These are phyloP conservation scores for Phoenix dactylifera DNA, from an alignment of 176 grass and related monocot genomes.

Conservation along the genomic window DNA sequence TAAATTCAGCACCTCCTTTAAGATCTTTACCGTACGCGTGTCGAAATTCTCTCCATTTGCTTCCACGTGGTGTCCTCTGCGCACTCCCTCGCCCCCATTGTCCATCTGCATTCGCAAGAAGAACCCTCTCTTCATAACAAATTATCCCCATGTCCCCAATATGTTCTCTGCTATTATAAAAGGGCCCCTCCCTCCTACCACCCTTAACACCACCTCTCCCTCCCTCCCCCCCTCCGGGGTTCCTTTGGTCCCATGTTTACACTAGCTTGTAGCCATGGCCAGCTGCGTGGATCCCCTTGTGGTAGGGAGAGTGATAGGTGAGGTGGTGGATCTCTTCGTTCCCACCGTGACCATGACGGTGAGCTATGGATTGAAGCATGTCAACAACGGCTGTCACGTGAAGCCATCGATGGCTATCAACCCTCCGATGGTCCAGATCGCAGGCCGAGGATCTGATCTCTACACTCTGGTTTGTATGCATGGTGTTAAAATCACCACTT, in stretches of 20 bases:
- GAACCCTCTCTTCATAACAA: too few relatives aligned
- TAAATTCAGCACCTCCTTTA: too few relatives aligned
- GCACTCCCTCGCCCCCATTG: not conserved
- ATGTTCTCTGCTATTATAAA: not conserved
- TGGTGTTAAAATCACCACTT: too few relatives aligned
- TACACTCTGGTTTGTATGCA: slow-evolving; percentile 42
- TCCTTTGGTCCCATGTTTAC: too few relatives aligned
- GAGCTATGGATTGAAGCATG: slow-evolving; percentile 45
- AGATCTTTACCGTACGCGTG: too few relatives aligned
- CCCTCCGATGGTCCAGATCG: slow-evolving; percentile 46
- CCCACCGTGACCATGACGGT: slow-evolving; percentile 54
- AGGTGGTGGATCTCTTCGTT: slow-evolving; percentile 81
- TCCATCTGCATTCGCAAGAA: not conserved
- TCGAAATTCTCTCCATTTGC: not conserved
- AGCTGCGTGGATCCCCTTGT: slow-evolving; percentile 66
- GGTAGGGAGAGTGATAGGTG: slow-evolving; percentile 75
- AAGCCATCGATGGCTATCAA: slow-evolving; percentile 47
- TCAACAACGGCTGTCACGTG: slow-evolving; percentile 72
- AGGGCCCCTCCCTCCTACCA: not conserved
- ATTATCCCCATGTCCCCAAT: not conserved
- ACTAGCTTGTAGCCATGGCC: slow-evolving; percentile 19
- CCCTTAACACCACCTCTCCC: too few relatives aligned
- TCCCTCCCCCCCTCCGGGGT: too few relatives aligned
- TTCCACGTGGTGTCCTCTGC: not conserved
- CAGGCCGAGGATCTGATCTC: slow-evolving; percentile 45